Conservation (phyloP, 108 stramenopile genomes). For the Pseudonitzschia multiseries region DNA sequence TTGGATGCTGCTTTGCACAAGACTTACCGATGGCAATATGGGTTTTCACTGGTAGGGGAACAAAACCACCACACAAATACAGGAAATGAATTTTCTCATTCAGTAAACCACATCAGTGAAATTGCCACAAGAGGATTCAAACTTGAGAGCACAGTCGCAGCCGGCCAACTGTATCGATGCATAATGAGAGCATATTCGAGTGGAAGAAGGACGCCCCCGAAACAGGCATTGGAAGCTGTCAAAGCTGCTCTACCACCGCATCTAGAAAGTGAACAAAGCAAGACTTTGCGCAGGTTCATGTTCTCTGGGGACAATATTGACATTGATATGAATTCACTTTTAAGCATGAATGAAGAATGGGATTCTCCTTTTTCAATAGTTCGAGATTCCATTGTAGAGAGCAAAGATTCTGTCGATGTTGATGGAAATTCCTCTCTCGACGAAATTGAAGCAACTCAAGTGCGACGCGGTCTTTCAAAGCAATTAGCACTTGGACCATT, state of each 20-base stretch:
- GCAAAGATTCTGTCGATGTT: neutral
- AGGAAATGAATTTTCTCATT: slow-evolving; percentile 24
- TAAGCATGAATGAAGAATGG: slow-evolving; percentile 22
- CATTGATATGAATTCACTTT: slow-evolving; percentile 11
- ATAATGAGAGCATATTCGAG: slow-evolving; percentile 64
- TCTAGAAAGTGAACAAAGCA: slow-evolving; percentile 47
- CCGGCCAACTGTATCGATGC: slow-evolving; percentile 78
- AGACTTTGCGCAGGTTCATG: slow-evolving; percentile 50
- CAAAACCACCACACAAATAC: slow-evolving; percentile 17
- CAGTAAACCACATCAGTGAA: slow-evolving; percentile 18
- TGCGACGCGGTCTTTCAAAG: slow-evolving; percentile 44
- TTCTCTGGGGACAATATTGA: slow-evolving; percentile 47
- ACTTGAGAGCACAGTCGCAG: slow-evolving; percentile 67
- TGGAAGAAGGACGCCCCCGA: slow-evolving; percentile 62
- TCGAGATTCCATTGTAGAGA: slow-evolving; percentile 10
- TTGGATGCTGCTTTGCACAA: slow-evolving; percentile 63
- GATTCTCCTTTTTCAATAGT: slow-evolving; percentile 17
- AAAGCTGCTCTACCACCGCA: slow-evolving; percentile 54
- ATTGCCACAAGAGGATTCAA: slow-evolving; percentile 9
- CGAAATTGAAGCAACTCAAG: slow-evolving; percentile 20
- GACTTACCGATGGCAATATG: slow-evolving; percentile 62
- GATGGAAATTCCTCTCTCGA: neutral
- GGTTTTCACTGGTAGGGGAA: slow-evolving; percentile 53
- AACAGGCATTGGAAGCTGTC: slow-evolving; percentile 61
- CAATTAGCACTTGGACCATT: slow-evolving; percentile 67